These are phyloP conservation scores for Talinum fruticosum DNA, from an alignment of 148 eudicot genomes.

Conservation along the genomic window DNA sequence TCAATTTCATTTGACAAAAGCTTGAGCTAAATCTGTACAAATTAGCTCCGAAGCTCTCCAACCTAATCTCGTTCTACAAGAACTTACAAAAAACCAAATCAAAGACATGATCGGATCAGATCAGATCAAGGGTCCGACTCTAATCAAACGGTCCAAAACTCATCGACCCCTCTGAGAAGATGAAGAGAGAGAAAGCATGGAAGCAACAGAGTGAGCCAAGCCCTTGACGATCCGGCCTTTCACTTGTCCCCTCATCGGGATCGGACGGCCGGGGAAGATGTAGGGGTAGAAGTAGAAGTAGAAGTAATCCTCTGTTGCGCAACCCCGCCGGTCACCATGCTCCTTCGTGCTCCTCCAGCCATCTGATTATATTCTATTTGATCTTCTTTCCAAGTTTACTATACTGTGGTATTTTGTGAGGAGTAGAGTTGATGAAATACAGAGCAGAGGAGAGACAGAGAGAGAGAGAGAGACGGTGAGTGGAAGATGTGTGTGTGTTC, in stretches of 20 bases:
- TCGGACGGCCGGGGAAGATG: slow-evolving; percentile 36
- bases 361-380: slow-evolving; percentile 3
- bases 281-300: not conserved
- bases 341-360: slow-evolving; percentile 28
- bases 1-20: not conserved
- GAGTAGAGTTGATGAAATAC: not conserved
- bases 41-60: not conserved
- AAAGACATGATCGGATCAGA: not conserved
- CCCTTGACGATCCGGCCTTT: slow-evolving; percentile 35
- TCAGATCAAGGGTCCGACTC: not conserved
- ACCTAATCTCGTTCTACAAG: not conserved
- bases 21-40: not conserved
- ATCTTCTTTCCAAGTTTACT: not conserved
- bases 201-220: slow-evolving; percentile 37
- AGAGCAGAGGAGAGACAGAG: not conserved
- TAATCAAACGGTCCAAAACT: not conserved
- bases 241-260: slow-evolving; percentile 40
- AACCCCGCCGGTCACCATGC: slow-evolving; percentile 23
- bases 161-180: not conserved
- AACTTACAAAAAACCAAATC: not conserved
- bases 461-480: not conserved
- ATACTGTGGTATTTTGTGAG: not conserved
- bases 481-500: not conserved
- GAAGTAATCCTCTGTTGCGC: slow-evolving; percentile 14
- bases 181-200: slow-evolving; percentile 16